phyloP scores from a whole-genome alignment of 75 land plant species.

The Isoetes taiwanensis region DNA sequence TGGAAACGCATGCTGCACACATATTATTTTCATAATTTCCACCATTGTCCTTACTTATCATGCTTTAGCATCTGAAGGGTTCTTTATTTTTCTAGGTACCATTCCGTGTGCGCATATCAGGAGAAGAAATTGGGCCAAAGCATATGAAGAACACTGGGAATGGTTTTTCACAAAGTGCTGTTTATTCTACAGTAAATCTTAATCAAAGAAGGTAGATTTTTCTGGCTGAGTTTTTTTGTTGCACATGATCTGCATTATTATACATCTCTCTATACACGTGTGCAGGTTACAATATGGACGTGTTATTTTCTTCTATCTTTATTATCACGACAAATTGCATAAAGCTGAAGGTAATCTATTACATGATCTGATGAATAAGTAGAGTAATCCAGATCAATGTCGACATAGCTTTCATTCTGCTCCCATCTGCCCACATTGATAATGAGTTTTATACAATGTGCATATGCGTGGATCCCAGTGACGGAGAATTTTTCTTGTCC shows the following conservation, averaged over 20 bases:
- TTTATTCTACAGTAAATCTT: too few species aligned
- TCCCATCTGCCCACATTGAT: too few species aligned
- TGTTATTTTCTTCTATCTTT: constrained; percentile 69
- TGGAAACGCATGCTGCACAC: too few species aligned
- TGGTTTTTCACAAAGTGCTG: too few species aligned
- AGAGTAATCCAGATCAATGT: too few species aligned
- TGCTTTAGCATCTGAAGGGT: too few species aligned
- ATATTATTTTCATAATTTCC: too few species aligned
- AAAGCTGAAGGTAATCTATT: constrained; percentile 57
- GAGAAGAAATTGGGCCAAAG: neutral
- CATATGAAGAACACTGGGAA: too few species aligned
- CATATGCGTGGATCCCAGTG: constrained; percentile 26
- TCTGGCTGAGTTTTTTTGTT: neutral
- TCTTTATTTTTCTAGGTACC: too few species aligned
- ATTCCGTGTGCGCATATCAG: neutral
- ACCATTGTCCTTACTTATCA: too few species aligned
- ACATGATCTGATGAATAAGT: neutral
- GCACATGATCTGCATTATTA: neutral
- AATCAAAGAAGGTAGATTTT: too few species aligned
- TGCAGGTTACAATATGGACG: constrained; percentile 51
- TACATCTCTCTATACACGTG: neutral
- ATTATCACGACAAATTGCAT: constrained; percentile 36
- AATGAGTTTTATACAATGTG: neutral
- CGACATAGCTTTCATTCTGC: too few species aligned
- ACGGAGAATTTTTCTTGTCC: constrained; percentile 83